phyloP scores from a whole-genome alignment of 371 early-diverging fungal species.

The Mucor saturninus region DNA sequence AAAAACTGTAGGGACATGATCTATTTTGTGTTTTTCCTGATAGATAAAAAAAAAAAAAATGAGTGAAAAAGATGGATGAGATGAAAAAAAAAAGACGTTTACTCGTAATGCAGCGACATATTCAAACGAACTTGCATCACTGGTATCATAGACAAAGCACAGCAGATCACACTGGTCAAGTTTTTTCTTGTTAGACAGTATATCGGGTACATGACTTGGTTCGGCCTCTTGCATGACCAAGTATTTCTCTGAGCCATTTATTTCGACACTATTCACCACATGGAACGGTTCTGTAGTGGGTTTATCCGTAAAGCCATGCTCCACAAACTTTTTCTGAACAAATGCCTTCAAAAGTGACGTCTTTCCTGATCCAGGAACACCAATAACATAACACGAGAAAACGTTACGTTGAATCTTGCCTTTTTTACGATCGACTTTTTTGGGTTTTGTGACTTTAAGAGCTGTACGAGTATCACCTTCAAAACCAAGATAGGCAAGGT shows the following conservation, averaged over 20 bases:
- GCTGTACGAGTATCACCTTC: constrained; percentile 80
- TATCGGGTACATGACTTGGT: constrained; percentile 73
- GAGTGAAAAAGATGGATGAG: no score
- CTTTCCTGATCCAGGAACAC: constrained; percentile 94
- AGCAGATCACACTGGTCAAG: constrained; percentile 90
- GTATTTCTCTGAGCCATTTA: constrained; percentile 92
- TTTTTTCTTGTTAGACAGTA: constrained; percentile 76
- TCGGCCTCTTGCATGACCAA: constrained; percentile 95
- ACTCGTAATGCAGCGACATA: constrained; percentile 87
- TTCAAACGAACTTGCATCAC: constrained; percentile 91
- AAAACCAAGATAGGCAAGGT: constrained; percentile 95
- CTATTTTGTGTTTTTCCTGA: constrained; percentile 81
- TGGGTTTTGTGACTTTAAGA: constrained; percentile 67
- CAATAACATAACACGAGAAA: constrained; percentile 93
- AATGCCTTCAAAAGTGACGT: constrained; percentile 85
- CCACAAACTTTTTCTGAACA: constrained; percentile 80
- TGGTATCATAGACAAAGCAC: constrained; percentile 93
- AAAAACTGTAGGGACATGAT: constrained; percentile 85
- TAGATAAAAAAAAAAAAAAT: background rate
- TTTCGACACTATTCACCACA: constrained; percentile 93
- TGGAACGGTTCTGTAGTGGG: constrained; percentile 80
- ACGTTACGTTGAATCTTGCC: constrained; percentile 87
- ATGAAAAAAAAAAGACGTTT: constrained; percentile 20
- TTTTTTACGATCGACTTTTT: constrained; percentile 74
- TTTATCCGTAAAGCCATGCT: constrained; percentile 54